A percentile compares a stretch with the other conserved stretches of the same genome.
Conservation (phyloP, 805 yeast species). For the Myxozyma neotropica region DNA sequence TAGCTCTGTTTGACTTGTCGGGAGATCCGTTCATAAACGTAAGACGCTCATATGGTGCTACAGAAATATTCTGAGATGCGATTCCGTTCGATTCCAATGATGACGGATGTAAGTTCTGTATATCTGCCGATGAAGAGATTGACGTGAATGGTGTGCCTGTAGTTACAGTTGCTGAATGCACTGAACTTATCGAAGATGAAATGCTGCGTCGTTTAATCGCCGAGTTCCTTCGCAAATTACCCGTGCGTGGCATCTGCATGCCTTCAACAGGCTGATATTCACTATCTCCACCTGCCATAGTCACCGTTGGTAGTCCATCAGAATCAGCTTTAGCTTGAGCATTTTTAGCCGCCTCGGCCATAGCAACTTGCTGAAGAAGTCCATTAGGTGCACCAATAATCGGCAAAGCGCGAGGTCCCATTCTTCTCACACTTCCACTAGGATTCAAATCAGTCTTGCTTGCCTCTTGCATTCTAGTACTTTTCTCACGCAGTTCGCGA, state of each 20-base stretch:
- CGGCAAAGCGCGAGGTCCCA: conserved; percentile 13
- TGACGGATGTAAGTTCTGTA: neutral
- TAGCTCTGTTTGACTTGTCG: conserved; percentile 3
- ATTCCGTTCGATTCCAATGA: neutral
- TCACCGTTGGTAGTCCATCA: neutral
- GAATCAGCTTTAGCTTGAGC: neutral
- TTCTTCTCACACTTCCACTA: neutral
- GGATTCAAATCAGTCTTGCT: neutral
- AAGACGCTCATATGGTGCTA: neutral
- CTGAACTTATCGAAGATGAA: conserved; percentile 7
- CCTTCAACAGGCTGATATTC: neutral
- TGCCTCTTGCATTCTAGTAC: conserved; percentile 60
- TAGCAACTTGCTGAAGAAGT: conserved; percentile 4
- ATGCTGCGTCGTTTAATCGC: conserved; percentile 9
- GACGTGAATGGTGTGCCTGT: conserved; percentile 9
- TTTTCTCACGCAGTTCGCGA: conserved; percentile 69
- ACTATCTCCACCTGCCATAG: neutral
- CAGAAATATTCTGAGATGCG: conserved; percentile 1
- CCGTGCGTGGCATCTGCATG: neutral
- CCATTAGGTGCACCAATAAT: conserved; percentile 1
- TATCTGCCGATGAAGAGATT: conserved; percentile 4
- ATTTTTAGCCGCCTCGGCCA: conserved; percentile 6
- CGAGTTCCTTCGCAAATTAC: neutral
- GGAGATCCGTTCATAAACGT: conserved; percentile 9
- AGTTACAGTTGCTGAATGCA: neutral